Evolutionary conservation across 352 stramenopile genomes (phyloP).

Genomic region (Thraustotheca clavata): DNA sequence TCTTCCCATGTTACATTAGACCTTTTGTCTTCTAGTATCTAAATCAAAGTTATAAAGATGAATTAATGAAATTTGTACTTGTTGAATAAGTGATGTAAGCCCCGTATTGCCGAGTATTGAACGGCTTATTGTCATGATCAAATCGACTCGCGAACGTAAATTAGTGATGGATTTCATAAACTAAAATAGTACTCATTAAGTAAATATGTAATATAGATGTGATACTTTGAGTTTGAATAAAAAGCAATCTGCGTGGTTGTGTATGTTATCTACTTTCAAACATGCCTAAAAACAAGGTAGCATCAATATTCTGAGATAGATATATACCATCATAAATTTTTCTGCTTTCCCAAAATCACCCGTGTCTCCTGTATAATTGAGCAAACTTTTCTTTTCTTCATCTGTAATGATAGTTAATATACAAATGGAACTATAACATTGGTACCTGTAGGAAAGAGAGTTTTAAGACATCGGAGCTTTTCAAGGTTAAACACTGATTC

Average conservation of each 20-base stretch:
- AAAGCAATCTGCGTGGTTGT: conserved; percentile 12
- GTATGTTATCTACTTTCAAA: conserved; percentile 12
- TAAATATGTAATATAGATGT: background rate
- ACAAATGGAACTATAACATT: too few relatives aligned
- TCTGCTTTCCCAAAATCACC: conserved; percentile 57
- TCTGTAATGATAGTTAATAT: too few relatives aligned
- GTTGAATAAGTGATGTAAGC: background rate
- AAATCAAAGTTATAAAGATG: background rate
- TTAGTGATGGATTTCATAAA: conserved; percentile 8
- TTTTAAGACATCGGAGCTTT: conserved; percentile 56
- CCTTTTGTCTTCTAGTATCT: conserved; percentile 22
- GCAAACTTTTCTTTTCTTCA: conserved; percentile 42
- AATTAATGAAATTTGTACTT: background rate
- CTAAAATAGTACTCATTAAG: background rate
- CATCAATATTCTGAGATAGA: background rate
- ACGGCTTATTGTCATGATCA: background rate
- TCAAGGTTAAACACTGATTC: conserved; percentile 47
- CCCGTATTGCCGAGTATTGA: conserved; percentile 5
- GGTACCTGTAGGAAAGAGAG: conserved; percentile 54
- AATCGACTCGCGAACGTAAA: background rate
- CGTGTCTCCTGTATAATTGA: conserved; percentile 34
- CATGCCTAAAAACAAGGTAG: conserved; percentile 1
- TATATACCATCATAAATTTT: conserved; percentile 32
- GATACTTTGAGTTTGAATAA: conserved; percentile 19
- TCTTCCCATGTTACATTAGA: conserved; percentile 16